phyloP scores from a whole-genome alignment of 2,329 filamentous ascomycete genomes.

The Cordyceps pruinosa region DNA sequence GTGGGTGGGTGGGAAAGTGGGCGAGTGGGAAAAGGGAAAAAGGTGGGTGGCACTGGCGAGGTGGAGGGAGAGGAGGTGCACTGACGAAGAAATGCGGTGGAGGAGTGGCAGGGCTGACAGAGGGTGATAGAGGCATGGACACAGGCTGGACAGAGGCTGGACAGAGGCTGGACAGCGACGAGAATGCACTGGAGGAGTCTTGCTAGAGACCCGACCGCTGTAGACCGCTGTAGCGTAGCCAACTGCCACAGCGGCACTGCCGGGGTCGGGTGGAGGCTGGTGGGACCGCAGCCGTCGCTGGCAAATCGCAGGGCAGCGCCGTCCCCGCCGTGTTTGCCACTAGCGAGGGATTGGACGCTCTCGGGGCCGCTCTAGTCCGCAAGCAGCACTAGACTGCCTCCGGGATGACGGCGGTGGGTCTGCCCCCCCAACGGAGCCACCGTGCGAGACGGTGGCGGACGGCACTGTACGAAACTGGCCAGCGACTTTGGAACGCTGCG shows the following conservation, averaged over 20 bases:
- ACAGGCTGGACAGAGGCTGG: background rate
- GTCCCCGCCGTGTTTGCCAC: slow-evolving; percentile 6
- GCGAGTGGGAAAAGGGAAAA: background rate
- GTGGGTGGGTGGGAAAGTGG: slow-evolving; percentile 24
- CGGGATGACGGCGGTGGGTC: background rate
- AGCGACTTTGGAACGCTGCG: background rate
- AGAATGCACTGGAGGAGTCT: background rate
- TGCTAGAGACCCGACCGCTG: background rate
- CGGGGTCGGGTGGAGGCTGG: slow-evolving; percentile 1
- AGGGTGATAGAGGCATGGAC: background rate
- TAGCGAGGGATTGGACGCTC: background rate
- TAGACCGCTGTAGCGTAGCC: background rate
- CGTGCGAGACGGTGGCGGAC: background rate
- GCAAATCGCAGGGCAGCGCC: background rate
- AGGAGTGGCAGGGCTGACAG: slow-evolving; percentile 2
- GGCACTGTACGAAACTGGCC: background rate
- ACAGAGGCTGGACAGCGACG: no score
- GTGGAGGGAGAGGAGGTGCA: slow-evolving; percentile 9
- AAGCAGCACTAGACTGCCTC: background rate
- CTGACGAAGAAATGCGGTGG: slow-evolving; percentile 11
- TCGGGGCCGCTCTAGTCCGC: background rate
- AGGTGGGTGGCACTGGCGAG: background rate
- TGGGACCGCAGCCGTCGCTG: slow-evolving; percentile 1
- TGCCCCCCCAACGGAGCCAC: background rate
- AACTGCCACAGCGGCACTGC: background rate